Percentiles rank a stretch among this genome's conserved stretches.
Evolutionary conservation across 495 filamentous ascomycete species (phyloP).

Genomic region (Lineolata rhizophorae): DNA sequence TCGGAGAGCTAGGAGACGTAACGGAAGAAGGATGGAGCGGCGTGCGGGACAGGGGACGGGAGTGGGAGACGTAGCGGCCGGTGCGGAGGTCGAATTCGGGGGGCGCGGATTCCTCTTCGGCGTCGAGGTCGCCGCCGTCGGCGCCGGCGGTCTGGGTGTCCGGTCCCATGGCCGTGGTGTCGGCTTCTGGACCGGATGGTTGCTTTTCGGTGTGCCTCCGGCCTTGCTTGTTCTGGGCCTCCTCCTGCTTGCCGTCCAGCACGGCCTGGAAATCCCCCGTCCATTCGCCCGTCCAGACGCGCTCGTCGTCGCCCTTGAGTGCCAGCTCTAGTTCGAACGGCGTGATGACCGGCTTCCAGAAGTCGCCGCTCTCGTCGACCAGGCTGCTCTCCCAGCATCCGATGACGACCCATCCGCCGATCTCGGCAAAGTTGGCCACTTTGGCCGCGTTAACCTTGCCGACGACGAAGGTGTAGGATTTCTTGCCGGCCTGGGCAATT

Average conservation of each 20-base stretch:
- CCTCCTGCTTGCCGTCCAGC: conserved; percentile 7
- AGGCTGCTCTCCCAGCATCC: conserved; percentile 95
- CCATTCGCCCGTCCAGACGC: conserved; percentile 28
- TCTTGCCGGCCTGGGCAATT: conserved; percentile 64
- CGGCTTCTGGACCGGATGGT: too few relatives aligned
- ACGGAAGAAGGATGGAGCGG: conserved; percentile 10
- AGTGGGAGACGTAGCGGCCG: conserved; percentile 62
- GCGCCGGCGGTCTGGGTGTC: too few relatives aligned
- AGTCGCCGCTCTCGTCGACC: conserved; percentile 54
- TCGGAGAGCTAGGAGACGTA: too few relatives aligned
- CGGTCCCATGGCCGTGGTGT: too few relatives aligned
- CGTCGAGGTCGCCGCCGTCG: conserved; percentile 8
- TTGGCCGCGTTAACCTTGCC: conserved; percentile 93
- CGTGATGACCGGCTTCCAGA: conserved; percentile 72
- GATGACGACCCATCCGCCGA: conserved; percentile 91
- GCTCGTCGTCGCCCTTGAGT: conserved; percentile 41
- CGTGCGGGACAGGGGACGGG: conserved; percentile 45
- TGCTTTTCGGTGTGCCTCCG: too few relatives aligned
- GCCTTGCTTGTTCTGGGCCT: conserved; percentile 2
- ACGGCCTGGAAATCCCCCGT: conserved; percentile 21
- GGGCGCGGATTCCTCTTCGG: conserved; percentile 43
- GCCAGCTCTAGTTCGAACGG: conserved; percentile 74
- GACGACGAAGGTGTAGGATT: conserved; percentile 87
- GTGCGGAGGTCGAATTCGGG: conserved; percentile 87
- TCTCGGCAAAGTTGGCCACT: conserved; percentile 84